Percentiles rank a stretch among this genome's conserved stretches.
phyloP scores from a whole-genome alignment of 2,329 filamentous ascomycete genomes.

The Ciborinia camelliae region DNA sequence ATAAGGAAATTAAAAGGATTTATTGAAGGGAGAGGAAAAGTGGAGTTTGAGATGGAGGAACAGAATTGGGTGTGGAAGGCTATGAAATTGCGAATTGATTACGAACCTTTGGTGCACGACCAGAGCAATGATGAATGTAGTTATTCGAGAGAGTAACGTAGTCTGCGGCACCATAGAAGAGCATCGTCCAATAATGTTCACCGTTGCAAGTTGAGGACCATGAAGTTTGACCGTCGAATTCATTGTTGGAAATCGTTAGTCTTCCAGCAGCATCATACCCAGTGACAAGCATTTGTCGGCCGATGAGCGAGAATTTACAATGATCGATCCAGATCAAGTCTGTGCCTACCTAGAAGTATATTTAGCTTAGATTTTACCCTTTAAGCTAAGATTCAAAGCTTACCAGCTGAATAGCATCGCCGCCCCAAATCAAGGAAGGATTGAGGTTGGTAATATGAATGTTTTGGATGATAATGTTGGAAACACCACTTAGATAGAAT shows the following conservation, averaged over 20 bases:
- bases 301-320: constrained; percentile 35
- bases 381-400: background rate
- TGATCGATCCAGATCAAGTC: constrained; percentile 40
- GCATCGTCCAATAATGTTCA: constrained; percentile 47
- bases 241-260: constrained; percentile 46
- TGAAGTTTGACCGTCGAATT: constrained; percentile 43
- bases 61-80: too few relatives aligned
- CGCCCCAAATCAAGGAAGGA: constrained; percentile 40
- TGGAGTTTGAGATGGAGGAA: too few relatives aligned
- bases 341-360: constrained; percentile 24
- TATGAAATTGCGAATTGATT: too few relatives aligned
- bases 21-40: too few relatives aligned
- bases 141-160: constrained; percentile 42
- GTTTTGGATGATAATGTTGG: constrained; percentile 34
- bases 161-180: constrained; percentile 41
- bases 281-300: constrained; percentile 42
- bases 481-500: constrained; percentile 27
- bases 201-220: constrained; percentile 44
- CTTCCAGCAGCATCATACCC: constrained; percentile 36
- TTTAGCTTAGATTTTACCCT: background rate
- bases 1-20: too few relatives aligned
- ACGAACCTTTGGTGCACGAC: constrained; percentile 44
- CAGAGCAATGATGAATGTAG: constrained; percentile 43
- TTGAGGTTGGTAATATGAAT: constrained; percentile 36
- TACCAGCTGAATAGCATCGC: constrained; percentile 37